phyloP scores from a whole-genome alignment of 176 grass and related monocot species.

The Zoysia pacifica region DNA sequence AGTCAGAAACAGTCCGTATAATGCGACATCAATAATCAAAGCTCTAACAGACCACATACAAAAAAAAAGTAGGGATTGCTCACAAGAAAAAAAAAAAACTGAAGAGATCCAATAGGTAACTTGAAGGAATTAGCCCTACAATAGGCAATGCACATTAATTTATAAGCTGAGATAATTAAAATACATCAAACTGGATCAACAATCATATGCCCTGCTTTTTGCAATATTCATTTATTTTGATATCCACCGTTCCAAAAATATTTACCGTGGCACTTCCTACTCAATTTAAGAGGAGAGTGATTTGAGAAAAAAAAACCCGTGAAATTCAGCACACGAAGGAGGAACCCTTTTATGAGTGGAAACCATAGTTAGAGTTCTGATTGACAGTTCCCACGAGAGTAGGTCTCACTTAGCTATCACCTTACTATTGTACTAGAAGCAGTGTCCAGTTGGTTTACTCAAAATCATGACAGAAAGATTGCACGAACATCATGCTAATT shows the following conservation, averaged over 20 bases:
- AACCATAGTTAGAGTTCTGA: background rate
- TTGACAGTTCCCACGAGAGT: background rate
- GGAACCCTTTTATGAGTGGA: background rate
- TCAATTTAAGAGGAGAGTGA: too few species aligned
- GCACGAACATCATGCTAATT: background rate
- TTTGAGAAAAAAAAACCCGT: too few species aligned
- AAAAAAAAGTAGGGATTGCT: background rate
- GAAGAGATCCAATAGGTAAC: background rate
- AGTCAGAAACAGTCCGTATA: background rate
- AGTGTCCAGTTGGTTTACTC: background rate
- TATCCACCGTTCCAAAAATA: too few species aligned
- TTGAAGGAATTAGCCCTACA: background rate
- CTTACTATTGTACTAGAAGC: background rate
- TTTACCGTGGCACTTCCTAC: too few species aligned
- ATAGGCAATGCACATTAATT: background rate
- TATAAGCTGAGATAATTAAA: background rate
- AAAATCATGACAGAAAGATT: background rate
- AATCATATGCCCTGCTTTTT: background rate
- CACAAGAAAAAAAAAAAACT: background rate
- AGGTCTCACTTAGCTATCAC: too few species aligned
- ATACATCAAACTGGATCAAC: background rate
- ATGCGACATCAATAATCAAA: constrained; percentile 6
- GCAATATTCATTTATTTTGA: background rate
- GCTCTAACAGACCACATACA: background rate
- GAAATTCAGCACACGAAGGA: too few species aligned